Conservation (phyloP, 192 early-diverging fungal genomes). For the Powellomyces hirtus region DNA sequence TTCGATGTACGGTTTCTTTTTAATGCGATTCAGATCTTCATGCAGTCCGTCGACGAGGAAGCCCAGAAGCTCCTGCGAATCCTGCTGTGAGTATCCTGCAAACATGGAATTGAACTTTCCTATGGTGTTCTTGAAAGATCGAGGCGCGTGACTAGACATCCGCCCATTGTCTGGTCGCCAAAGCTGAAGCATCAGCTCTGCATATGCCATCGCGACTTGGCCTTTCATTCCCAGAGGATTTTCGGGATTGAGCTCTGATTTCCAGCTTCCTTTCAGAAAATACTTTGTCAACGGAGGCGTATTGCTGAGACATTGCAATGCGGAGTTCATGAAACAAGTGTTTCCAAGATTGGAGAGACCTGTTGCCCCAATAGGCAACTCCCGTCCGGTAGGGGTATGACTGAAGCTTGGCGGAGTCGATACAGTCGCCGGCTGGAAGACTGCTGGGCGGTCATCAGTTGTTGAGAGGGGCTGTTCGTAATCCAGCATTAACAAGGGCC, state of each 20-base stretch:
- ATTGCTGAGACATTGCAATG: constrained; percentile 84
- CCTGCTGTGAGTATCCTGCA: constrained; percentile 76
- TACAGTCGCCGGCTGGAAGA: neutral
- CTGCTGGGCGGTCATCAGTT: too few relatives aligned
- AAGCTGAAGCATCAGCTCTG: constrained; percentile 48
- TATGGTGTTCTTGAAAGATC: constrained; percentile 72
- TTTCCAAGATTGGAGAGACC: constrained; percentile 85
- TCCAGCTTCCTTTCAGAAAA: constrained; percentile 45
- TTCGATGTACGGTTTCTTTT: constrained; percentile 77
- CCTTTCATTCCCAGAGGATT: constrained; percentile 77
- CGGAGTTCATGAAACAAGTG: constrained; percentile 91
- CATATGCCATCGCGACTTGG: constrained; percentile 69
- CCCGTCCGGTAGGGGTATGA: neutral
- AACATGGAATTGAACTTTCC: constrained; percentile 59
- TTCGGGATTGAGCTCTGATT: constrained; percentile 58
- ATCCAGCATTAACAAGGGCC: constrained; percentile 7
- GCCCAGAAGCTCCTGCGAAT: constrained; percentile 80
- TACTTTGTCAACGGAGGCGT: constrained; percentile 46
- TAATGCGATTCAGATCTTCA: constrained; percentile 82
- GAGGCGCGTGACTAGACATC: constrained; percentile 62
- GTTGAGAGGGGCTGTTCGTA: neutral
- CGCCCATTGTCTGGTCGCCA: constrained; percentile 28
- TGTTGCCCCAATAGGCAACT: constrained; percentile 24
- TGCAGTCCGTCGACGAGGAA: constrained; percentile 83
- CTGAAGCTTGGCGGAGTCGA: neutral